Conservation (phyloP, 2,329 filamentous ascomycete species). For the Penicillium sumatraense region DNA sequence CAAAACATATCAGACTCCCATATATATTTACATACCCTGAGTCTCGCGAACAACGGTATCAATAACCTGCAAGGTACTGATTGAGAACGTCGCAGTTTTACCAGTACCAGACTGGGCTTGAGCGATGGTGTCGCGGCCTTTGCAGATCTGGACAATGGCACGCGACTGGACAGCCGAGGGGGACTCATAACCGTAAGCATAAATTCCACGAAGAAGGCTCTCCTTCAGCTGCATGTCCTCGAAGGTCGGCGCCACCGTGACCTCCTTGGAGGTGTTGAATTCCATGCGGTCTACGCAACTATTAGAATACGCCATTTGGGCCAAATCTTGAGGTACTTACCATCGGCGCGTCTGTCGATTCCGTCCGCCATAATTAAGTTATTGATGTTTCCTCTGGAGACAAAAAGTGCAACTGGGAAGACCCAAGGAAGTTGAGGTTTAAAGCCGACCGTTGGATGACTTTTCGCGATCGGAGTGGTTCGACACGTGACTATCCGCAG, state of each 20-base stretch:
- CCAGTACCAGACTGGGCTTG: constrained; percentile 97
- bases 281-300: constrained; percentile 78
- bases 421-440: constrained; percentile 11
- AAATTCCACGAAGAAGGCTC: constrained; percentile 93
- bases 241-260: constrained; percentile 88
- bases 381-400: constrained; percentile 12
- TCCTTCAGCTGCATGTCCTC: constrained; percentile 98
- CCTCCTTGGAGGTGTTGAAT: constrained; percentile 97
- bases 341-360: constrained; percentile 88
- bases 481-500: constrained; percentile 24
- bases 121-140: constrained; percentile 97
- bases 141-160: constrained; percentile 98
- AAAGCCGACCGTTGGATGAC: constrained; percentile 17
- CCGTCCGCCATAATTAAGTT: constrained; percentile 79
- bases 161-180: constrained; percentile 97
- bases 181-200: constrained; percentile 98
- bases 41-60: constrained; percentile 91
- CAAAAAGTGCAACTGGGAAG: constrained; percentile 14
- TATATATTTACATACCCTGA: constrained; percentile 57
- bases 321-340: constrained; percentile 32
- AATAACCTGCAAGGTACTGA: constrained; percentile 94
- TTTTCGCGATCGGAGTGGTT: constrained; percentile 29
- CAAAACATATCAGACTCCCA: not conserved
- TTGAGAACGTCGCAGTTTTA: constrained; percentile 96
- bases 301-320: constrained; percentile 28